Conservation (phyloP, 2,329 filamentous ascomycete genomes). For the Scedosporium aurantiacum region DNA sequence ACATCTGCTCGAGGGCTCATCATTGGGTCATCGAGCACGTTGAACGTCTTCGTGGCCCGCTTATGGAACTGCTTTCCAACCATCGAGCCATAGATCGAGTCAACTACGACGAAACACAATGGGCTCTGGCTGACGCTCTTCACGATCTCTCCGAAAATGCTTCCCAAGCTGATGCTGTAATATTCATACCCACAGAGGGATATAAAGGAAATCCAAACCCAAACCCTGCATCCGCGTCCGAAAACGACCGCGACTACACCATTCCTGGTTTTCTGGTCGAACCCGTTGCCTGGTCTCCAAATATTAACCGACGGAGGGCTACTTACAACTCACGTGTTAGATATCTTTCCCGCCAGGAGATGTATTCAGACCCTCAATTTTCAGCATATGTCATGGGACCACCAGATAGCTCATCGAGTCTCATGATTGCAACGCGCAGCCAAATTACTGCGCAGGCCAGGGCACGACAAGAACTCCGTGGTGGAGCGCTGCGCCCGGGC, state of each 20-base stretch:
- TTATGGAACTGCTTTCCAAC: constrained; percentile 9
- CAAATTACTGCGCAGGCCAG: not conserved
- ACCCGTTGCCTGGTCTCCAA: not conserved
- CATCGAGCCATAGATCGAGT: not conserved
- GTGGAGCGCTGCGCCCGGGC: not conserved
- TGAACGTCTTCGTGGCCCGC: constrained; percentile 11
- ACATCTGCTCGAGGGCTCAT: constrained; percentile 13
- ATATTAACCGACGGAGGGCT: not conserved
- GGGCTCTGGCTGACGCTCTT: not conserved
- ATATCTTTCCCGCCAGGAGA: not conserved
- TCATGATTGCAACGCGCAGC: not conserved
- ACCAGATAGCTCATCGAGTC: not conserved
- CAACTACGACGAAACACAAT: not conserved
- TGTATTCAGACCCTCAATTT: not conserved
- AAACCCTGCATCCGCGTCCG: not conserved
- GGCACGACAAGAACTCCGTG: not conserved
- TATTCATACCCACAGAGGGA: not conserved
- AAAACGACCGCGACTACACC: not conserved
- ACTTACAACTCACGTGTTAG: not conserved
- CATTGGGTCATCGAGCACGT: constrained; percentile 16
- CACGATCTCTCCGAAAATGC: not conserved
- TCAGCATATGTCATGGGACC: not conserved
- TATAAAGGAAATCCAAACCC: not conserved
- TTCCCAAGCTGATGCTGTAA: not conserved
- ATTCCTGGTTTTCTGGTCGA: not conserved